Base-by-base conservation (phyloP, 2,329 filamentous ascomycete species). In the Torrubiella hemipterigena region DNA sequence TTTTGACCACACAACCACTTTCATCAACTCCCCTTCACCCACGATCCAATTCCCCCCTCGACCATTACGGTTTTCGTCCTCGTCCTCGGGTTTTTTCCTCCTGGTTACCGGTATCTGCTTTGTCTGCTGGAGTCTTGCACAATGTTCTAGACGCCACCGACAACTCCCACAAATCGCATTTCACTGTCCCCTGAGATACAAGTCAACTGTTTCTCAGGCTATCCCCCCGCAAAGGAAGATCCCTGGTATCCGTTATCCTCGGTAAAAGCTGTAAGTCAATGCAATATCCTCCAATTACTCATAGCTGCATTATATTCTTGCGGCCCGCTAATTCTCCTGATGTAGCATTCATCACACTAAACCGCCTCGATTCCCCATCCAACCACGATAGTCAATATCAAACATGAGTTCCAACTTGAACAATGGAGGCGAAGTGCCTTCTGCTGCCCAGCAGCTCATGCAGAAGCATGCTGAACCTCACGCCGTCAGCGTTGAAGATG, bases 401-500 rank as follows among this genome's bases (percentile, higher is more conserved):
- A 56, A 34, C 46, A 68, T 67, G 65, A 53, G 63, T 41, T 54
- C 61, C 31, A 43, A 24, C 22, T n/a, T 24, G 22, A 14, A 11
- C 12, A n/a, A 11, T 11, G 22, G 14, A 6, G 50, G 49, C 39
- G 44, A 44, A 28, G 62, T 68, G 51, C 56, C 63, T 36, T 71
- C 69, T 37, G 65, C 65, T 36, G 69, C 69, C 26, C 71, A 79
- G 56, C 69, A 67, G 59, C 69, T 82, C 39, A 65, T 74, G 48
- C 65, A 77, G 49, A 69, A 75, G 55, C 78, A 82, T 44, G 56
- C 53, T 39, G 58, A 68, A 43, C 58, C 65, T 27, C 67, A 67
- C 39, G 68, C 74, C 47, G 70, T 72, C 42, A 86, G 77, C 16
- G 69, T 94, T 42, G 86, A 94, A 56, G 85, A 94, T 29, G 76